Evolutionary conservation across 2,329 filamentous ascomycete genomes (phyloP).

Genomic region (Diaporthe longicolla): DNA sequence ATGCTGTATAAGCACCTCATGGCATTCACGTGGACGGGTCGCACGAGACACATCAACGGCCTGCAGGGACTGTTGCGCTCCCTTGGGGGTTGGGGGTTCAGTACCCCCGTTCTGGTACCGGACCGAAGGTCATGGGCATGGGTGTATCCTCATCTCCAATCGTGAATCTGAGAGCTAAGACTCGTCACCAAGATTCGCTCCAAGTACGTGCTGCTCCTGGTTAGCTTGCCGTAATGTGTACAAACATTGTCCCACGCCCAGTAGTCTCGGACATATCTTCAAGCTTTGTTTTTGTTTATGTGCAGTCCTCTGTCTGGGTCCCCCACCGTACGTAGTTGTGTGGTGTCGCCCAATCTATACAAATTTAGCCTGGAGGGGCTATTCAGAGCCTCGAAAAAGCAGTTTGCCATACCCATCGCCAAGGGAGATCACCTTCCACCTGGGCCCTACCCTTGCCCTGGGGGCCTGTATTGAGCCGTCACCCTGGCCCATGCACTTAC

Average conservation of each 20-base stretch:
- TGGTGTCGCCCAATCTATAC: neutral
- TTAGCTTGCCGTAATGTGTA: neutral
- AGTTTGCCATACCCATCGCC: neutral
- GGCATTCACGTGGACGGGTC: neutral
- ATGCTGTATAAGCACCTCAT: neutral
- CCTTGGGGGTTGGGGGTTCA: neutral
- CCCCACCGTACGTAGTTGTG: neutral
- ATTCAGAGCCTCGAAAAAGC: neutral
- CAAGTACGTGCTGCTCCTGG: neutral
- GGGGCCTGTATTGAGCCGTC: neutral
- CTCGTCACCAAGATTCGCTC: slow-evolving; percentile 19
- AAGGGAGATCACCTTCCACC: neutral
- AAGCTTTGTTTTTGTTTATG: neutral
- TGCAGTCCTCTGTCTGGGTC: neutral
- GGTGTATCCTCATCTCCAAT: slow-evolving; percentile 13
- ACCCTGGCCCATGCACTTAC: slow-evolving; percentile 17
- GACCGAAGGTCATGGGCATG: slow-evolving; percentile 2
- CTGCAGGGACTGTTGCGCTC: neutral
- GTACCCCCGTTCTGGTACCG: slow-evolving; percentile 23
- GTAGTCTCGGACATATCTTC: neutral
- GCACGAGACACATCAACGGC: neutral
- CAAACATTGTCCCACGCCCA: neutral
- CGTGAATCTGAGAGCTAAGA: slow-evolving; percentile 31
- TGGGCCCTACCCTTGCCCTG: neutral
- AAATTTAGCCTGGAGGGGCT: neutral